phyloP scores from a whole-genome alignment of 257 asterid genomes.

The Thymus mandschuricus region DNA sequence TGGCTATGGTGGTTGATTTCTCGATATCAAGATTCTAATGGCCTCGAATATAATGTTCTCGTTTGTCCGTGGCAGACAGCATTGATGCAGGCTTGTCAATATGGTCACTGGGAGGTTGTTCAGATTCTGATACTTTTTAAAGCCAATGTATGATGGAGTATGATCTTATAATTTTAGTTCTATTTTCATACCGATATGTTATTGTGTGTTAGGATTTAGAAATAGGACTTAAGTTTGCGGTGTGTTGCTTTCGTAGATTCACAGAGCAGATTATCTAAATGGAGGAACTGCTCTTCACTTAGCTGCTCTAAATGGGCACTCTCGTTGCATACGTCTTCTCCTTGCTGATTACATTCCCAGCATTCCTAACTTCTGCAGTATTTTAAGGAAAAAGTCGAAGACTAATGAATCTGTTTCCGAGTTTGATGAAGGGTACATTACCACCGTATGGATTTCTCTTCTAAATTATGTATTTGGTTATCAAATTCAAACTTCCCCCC shows the following conservation, averaged over 20 bases:
- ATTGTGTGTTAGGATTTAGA: neutral
- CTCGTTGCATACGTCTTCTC: constrained; percentile 75
- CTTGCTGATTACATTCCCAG: constrained; percentile 87
- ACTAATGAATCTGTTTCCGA: constrained; percentile 48
- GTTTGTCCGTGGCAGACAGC: constrained; percentile 69
- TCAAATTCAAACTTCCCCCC: neutral
- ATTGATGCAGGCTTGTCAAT: constrained; percentile 94
- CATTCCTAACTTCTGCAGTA: constrained; percentile 60
- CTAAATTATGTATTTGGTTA: constrained; percentile 1
- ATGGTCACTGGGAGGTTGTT: constrained; percentile 95
- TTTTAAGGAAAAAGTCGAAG: constrained; percentile 49
- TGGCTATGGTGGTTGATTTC: constrained; percentile 7
- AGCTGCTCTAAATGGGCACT: constrained; percentile 89
- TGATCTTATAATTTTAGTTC: constrained; percentile 17
- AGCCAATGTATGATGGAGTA: constrained; percentile 68
- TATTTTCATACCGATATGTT: neutral
- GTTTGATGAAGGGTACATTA: constrained; percentile 58
- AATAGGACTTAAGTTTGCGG: constrained; percentile 19
- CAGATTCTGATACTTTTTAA: constrained; percentile 75
- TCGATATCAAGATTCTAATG: neutral
- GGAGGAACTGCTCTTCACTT: constrained; percentile 93
- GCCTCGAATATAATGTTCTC: neutral
- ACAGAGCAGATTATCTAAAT: constrained; percentile 82
- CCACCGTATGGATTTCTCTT: neutral
- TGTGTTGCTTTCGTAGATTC: constrained; percentile 52